A percentile compares a stretch with the other conserved stretches of the same genome.
phyloP scores from a whole-genome alignment of 2,329 filamentous ascomycete species.

The Fusarium metavorans region DNA sequence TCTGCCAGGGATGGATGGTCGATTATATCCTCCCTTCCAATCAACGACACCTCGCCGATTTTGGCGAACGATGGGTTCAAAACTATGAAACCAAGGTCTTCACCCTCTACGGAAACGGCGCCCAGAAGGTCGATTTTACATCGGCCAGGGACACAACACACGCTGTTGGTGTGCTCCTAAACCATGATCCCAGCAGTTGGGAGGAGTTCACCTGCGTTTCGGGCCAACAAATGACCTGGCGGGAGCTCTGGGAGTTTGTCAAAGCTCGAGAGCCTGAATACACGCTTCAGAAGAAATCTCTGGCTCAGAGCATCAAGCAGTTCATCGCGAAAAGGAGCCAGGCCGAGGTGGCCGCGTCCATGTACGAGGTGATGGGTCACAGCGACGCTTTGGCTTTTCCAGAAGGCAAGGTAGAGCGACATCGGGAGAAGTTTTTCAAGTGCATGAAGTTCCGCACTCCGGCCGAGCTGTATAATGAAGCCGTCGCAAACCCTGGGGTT shows the following conservation, averaged over 20 bases:
- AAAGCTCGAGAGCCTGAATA: not conserved
- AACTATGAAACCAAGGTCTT: not conserved
- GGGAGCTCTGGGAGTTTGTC: not conserved
- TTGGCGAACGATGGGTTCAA: not conserved
- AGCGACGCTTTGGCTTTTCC: not conserved
- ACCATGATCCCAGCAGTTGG: not conserved
- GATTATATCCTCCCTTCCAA: not conserved
- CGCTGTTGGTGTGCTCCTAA: not conserved
- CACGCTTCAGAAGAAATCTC: not conserved
- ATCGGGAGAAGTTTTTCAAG: not conserved
- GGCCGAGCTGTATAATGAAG: not conserved
- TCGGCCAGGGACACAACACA: not conserved
- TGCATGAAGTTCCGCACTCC: not conserved
- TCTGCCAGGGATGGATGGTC: constrained; percentile 4
- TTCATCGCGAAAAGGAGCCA: not conserved
- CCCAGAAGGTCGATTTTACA: not conserved
- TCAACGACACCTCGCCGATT: not conserved
- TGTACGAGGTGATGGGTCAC: not conserved
- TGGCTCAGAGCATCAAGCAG: not conserved
- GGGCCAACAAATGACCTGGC: not conserved
- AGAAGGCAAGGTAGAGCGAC: not conserved
- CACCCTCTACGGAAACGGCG: not conserved
- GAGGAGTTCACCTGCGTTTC: not conserved
- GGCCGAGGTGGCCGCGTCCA: not conserved
- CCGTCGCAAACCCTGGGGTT: not conserved